A percentile compares a stretch with the other conserved stretches of the same genome.
Evolutionary conservation across 495 filamentous ascomycete genomes (phyloP).

Genomic region (Opeltia flavorubescens): DNA sequence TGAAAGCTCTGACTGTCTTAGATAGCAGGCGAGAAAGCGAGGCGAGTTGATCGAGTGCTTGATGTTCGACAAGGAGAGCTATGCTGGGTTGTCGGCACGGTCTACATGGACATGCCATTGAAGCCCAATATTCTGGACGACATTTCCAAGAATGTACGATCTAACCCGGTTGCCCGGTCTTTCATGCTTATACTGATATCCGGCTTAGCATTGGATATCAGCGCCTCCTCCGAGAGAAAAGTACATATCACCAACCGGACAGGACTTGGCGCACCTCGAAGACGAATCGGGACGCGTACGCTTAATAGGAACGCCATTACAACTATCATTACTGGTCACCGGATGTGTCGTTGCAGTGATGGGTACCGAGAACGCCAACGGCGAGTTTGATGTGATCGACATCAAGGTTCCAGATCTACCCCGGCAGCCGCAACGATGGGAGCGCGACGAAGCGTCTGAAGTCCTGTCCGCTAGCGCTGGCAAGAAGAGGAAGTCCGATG

Average conservation of each 20-base stretch:
- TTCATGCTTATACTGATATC: too few species aligned
- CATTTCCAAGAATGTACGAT: slow-evolving; percentile 72
- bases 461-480: slow-evolving; percentile 27
- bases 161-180: background rate
- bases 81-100: slow-evolving; percentile 88
- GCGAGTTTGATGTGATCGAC: slow-evolving; percentile 86
- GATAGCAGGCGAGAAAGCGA: slow-evolving; percentile 64
- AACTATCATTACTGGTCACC: slow-evolving; percentile 60
- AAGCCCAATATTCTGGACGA: slow-evolving; percentile 97
- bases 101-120: slow-evolving; percentile 93
- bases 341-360: slow-evolving; percentile 83
- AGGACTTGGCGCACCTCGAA: slow-evolving; percentile 71
- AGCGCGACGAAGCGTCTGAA: slow-evolving; percentile 29
- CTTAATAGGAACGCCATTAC: slow-evolving; percentile 53
- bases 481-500: slow-evolving; percentile 22
- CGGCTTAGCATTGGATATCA: slow-evolving; percentile 60
- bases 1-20: slow-evolving; percentile 18
- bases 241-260: slow-evolving; percentile 45
- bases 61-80: slow-evolving; percentile 92
- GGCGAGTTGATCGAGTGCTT: slow-evolving; percentile 68
- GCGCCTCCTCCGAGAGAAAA: slow-evolving; percentile 69
- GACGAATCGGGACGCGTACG: slow-evolving; percentile 91
- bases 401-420: slow-evolving; percentile 75
- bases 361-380: slow-evolving; percentile 82
- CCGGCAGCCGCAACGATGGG: slow-evolving; percentile 67